A percentile compares a stretch with the other conserved stretches of the same genome.
Evolutionary conservation across 1,284 basidiomycete species (phyloP).

Genomic region (Naganishia cerealis): DNA sequence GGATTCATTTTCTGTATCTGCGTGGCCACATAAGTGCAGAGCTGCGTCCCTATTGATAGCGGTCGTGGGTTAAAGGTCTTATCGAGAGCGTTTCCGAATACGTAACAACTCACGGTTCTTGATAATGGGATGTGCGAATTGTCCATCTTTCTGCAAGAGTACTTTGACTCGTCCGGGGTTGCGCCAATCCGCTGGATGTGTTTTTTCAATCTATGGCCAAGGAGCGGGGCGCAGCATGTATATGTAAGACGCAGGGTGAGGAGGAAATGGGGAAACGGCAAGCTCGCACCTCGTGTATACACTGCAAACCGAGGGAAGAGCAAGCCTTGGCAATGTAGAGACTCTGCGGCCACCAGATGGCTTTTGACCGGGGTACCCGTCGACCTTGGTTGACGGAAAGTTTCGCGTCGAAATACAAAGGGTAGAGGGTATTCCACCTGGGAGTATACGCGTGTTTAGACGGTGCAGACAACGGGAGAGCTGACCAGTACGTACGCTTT

Average conservation of each 20-base stretch:
- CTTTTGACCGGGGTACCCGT: constrained; percentile 73
- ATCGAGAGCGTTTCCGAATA: background rate
- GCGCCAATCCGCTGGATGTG: constrained; percentile 93
- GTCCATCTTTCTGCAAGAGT: constrained; percentile 79
- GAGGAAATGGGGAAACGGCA: too few relatives aligned
- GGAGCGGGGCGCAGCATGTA: background rate
- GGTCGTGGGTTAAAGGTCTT: constrained; percentile 5
- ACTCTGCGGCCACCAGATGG: constrained; percentile 91
- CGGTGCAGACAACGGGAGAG: background rate
- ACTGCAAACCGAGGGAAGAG: constrained; percentile 70
- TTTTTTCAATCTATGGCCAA: constrained; percentile 62
- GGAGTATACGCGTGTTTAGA: background rate
- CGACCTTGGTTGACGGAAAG: constrained; percentile 77
- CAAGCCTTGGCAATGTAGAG: constrained; percentile 86
- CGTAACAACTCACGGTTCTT: constrained; percentile 68
- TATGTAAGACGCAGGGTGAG: too few relatives aligned
- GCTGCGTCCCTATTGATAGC: constrained; percentile 68
- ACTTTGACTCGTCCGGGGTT: constrained; percentile 91
- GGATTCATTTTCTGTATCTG: constrained; percentile 75
- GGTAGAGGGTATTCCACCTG: constrained; percentile 93
- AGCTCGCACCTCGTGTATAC: constrained; percentile 71
- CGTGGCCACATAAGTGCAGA: constrained; percentile 71
- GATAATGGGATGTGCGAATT: constrained; percentile 68
- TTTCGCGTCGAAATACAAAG: constrained; percentile 95
- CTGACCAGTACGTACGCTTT: constrained; percentile 45